phyloP scores from a whole-genome alignment of 1,284 basidiomycete genomes.

The Sanghuangporus sanghuang region DNA sequence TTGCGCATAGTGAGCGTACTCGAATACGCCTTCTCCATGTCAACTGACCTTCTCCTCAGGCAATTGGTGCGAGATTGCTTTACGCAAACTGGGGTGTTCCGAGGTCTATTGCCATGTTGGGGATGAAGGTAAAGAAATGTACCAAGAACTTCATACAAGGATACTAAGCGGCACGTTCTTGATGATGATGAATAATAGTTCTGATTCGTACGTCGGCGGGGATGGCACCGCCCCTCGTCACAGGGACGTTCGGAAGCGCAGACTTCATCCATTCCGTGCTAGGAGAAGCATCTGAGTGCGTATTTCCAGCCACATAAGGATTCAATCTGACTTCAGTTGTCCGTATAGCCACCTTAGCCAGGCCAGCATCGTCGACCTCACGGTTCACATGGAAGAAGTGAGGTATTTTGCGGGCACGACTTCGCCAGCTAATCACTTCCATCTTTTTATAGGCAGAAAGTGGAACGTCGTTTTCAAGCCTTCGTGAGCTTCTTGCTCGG shows the following conservation, averaged over 20 bases:
- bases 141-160: background rate
- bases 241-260: conserved; percentile 49
- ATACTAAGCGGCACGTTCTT: background rate
- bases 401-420: background rate
- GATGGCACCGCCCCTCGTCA: conserved; percentile 45
- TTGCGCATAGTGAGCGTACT: conserved; percentile 38
- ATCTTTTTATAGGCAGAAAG: background rate
- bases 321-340: background rate
- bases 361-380: conserved; percentile 50
- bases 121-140: conserved; percentile 30
- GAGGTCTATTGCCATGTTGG: conserved; percentile 57
- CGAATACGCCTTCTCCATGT: background rate
- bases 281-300: conserved; percentile 31
- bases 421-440: background rate
- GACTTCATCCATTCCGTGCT: conserved; percentile 42
- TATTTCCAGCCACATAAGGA: background rate
- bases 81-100: conserved; percentile 41
- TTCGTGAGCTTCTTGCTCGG: conserved; percentile 1
- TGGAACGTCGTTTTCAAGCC: background rate
- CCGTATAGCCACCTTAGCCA: conserved; percentile 24
- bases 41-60: background rate
- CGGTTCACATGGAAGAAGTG: conserved; percentile 40
- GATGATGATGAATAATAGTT: conserved; percentile 16
- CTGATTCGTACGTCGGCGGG: conserved; percentile 43
- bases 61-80: conserved; percentile 41